Conservation (phyloP, 352 stramenopile genomes). For the Plasmopara muralis region DNA sequence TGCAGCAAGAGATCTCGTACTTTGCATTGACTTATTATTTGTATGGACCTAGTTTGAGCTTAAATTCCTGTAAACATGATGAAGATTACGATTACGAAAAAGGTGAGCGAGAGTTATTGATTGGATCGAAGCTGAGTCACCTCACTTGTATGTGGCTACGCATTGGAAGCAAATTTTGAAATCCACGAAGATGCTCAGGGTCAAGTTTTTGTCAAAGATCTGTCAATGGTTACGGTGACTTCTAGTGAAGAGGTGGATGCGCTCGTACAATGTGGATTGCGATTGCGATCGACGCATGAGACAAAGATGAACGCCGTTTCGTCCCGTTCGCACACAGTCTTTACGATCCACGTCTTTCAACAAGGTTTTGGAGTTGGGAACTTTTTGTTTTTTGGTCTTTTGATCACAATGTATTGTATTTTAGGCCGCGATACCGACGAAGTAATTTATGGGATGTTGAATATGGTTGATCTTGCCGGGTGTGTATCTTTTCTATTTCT, state of each 20-base stretch:
- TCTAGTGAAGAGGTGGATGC: constrained; percentile 77
- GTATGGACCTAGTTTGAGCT: constrained; percentile 43
- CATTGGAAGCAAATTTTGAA: constrained; percentile 70
- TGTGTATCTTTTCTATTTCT: constrained; percentile 4
- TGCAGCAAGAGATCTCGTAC: too few species aligned
- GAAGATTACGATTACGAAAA: constrained; percentile 84
- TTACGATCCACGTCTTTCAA: constrained; percentile 83
- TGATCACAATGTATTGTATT: constrained; percentile 1
- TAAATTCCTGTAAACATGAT: constrained; percentile 38
- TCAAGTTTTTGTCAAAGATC: constrained; percentile 90
- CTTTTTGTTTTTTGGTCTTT: background rate
- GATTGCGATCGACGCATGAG: constrained; percentile 85
- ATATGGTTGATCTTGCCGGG: constrained; percentile 80
- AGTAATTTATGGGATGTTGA: constrained; percentile 81
- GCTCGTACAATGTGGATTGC: constrained; percentile 82
- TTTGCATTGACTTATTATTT: background rate
- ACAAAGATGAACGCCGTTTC: constrained; percentile 91
- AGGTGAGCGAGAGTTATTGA: constrained; percentile 16
- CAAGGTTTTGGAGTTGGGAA: constrained; percentile 33
- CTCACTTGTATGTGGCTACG: background rate
- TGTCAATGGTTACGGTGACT: constrained; percentile 87
- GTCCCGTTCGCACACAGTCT: constrained; percentile 83
- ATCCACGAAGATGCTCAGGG: constrained; percentile 91
- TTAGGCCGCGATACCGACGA: constrained; percentile 58
- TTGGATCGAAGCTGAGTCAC: background rate